Evolutionary conservation across 2,329 filamentous ascomycete species (phyloP).

Genomic region (Trichoderma sp.): DNA sequence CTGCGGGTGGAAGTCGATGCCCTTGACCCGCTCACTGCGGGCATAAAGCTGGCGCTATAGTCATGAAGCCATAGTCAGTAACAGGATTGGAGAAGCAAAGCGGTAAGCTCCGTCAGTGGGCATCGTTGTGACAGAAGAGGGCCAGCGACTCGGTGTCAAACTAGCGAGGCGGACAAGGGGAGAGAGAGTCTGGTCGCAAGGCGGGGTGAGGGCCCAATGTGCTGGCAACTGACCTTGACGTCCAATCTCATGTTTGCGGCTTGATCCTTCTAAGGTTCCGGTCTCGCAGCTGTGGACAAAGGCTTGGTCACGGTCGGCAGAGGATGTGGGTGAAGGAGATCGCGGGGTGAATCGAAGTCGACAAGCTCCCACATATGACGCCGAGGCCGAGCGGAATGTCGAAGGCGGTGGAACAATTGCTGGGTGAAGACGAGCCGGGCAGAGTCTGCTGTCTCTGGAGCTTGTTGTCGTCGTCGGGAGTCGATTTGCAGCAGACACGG

Average conservation of each 20-base stretch:
- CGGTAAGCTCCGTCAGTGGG: background rate
- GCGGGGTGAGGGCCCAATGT: background rate
- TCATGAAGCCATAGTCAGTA: background rate
- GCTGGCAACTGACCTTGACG: constrained; percentile 38
- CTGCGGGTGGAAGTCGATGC: constrained; percentile 93
- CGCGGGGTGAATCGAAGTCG: constrained; percentile 18
- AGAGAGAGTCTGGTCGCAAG: background rate
- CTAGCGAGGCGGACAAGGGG: background rate
- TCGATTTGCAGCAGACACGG: constrained; percentile 19
- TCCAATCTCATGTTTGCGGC: constrained; percentile 41
- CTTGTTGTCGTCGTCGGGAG: constrained; percentile 15
- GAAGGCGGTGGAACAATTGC: background rate
- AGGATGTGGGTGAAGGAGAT: constrained; percentile 12
- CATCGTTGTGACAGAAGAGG: background rate
- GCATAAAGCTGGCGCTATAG: constrained; percentile 54
- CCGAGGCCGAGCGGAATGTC: background rate
- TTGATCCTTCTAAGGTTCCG: constrained; percentile 8
- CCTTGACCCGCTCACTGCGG: constrained; percentile 93
- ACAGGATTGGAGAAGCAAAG: background rate
- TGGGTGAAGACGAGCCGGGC: constrained; percentile 1
- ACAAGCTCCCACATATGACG: constrained; percentile 14
- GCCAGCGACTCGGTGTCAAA: background rate
- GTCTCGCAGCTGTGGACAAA: background rate
- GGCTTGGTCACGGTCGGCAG: background rate
- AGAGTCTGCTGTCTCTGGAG: constrained; percentile 18